phyloP scores from a whole-genome alignment of 2,329 filamentous ascomycete genomes.

The Colletotrichum orchidophilum region DNA sequence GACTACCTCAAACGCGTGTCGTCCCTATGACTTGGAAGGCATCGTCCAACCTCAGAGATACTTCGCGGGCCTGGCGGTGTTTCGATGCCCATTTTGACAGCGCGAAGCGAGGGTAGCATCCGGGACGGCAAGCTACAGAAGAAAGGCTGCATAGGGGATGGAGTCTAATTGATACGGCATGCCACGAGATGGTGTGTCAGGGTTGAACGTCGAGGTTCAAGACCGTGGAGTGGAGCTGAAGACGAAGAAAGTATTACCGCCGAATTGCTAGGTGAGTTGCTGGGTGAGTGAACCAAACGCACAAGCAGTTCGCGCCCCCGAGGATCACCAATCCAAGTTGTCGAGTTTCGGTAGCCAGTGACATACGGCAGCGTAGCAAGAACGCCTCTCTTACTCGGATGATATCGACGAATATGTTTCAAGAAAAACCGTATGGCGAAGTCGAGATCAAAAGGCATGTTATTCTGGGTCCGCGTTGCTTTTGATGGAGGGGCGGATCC shows the following conservation, averaged over 20 bases:
- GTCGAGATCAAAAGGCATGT: neutral
- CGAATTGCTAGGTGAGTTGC: neutral
- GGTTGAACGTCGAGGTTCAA: constrained; percentile 1
- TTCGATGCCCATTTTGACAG: constrained; percentile 1
- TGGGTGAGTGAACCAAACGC: constrained; percentile 8
- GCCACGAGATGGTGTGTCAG: neutral
- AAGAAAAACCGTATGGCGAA: neutral
- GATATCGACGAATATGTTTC: neutral
- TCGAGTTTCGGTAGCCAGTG: neutral
- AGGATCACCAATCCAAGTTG: neutral
- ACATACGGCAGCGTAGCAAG: neutral
- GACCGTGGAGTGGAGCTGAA: constrained; percentile 3
- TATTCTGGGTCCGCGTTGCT: neutral
- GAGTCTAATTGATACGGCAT: constrained; percentile 8
- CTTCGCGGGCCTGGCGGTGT: constrained; percentile 1
- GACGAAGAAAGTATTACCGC: constrained; percentile 17
- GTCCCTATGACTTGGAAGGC: constrained; percentile 14
- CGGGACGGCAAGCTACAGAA: constrained; percentile 3
- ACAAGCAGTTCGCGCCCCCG: neutral
- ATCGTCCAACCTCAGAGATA: neutral
- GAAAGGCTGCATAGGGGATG: constrained; percentile 11
- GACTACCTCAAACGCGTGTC: constrained; percentile 22
- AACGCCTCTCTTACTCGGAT: neutral
- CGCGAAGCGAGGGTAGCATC: neutral
- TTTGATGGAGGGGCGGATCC: constrained; percentile 22